Evolutionary conservation across 495 filamentous ascomycete species (phyloP), one percentile per base, ranked within the genome.

Genomic region (Aspergillus cavernicola): DNA sequence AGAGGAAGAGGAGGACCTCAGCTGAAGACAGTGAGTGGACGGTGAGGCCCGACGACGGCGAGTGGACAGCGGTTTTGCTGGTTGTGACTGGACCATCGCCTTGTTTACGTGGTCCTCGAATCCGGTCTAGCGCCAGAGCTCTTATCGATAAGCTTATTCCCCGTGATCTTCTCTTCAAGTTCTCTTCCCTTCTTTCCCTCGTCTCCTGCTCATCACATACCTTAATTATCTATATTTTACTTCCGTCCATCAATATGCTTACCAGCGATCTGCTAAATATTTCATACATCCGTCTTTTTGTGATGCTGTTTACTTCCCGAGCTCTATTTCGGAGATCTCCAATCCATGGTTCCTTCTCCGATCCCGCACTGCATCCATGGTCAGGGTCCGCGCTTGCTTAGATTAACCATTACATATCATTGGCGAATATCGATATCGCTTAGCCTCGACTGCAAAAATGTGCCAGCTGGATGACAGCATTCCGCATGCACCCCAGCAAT

Each of bases 131-230:
- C 49, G 65, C 52, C 51, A 52, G 12, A 41, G 24, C 9, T 24
- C 61, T 71, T 75, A 75, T 75, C 72, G 72, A 75, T 75, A 75
- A 75, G 72, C 70, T 75, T 73, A 73, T 66, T 67, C 52, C 43
- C 39, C 31, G 56, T 50, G 22, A 50, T 40, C 35, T 39, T 20
- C 9, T 28, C 9, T 9, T 28, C 24, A 9, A 28, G 24, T 4
- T 28, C 24, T 28, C 24, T 28, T 28, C 24, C 24, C 24, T 28
- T 4, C 24, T 28, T 28, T 28, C 24, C 24, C 24, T 28, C 4
- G 4, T 28, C 24, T 28, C 24, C 4, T 28, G 24, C 24, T 28
- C 9, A 4, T 28, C 9, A 9, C 24, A 4, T 4, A 28, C 37
- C 18, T 12, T 19, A 5, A n/a, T n/a, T n/a, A n/a, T n/a, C n/a